phyloP scores from a whole-genome alignment of 2,329 filamentous ascomycete genomes.

The Reticulascus tulasneorum region DNA sequence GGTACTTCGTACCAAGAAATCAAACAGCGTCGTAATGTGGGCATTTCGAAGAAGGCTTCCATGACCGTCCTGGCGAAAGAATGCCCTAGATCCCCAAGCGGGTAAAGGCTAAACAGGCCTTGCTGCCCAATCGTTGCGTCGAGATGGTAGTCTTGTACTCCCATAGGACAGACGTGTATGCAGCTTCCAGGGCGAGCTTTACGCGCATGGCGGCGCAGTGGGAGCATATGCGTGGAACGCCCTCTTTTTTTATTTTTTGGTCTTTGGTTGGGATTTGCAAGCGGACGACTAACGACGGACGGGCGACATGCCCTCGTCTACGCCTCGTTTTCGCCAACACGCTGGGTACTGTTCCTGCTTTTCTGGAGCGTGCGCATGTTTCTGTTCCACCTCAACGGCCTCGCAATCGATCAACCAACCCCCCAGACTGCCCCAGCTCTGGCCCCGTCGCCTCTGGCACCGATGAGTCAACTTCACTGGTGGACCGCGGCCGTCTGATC shows the following conservation, averaged over 20 bases:
- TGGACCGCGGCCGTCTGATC: conserved; percentile 14
- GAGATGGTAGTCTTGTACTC: conserved; percentile 12
- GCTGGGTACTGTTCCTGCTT: too few relatives aligned
- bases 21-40: too few relatives aligned
- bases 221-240: conserved; percentile 21
- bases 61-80: too few relatives aligned
- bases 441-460: conserved; percentile 3
- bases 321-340: too few relatives aligned
- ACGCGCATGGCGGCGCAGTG: conserved; percentile 42
- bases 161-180: conserved; percentile 28
- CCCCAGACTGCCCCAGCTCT: not conserved
- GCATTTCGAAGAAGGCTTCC: too few relatives aligned
- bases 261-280: not conserved
- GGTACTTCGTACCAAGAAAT: too few relatives aligned
- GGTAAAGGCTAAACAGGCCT: conserved; percentile 18
- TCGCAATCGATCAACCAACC: conserved; percentile 5
- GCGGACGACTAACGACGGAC: not conserved
- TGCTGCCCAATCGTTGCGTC: conserved; percentile 30
- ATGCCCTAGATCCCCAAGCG: conserved; percentile 12
- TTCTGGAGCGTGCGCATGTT: too few relatives aligned
- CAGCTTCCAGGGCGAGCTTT: conserved; percentile 25
- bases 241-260: not conserved
- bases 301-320: too few relatives aligned
- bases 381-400: conserved; percentile 5
- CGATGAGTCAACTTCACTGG: conserved; percentile 18